phyloP scores from a whole-genome alignment of 306 rosid genomes.

The Purshia tridentata region DNA sequence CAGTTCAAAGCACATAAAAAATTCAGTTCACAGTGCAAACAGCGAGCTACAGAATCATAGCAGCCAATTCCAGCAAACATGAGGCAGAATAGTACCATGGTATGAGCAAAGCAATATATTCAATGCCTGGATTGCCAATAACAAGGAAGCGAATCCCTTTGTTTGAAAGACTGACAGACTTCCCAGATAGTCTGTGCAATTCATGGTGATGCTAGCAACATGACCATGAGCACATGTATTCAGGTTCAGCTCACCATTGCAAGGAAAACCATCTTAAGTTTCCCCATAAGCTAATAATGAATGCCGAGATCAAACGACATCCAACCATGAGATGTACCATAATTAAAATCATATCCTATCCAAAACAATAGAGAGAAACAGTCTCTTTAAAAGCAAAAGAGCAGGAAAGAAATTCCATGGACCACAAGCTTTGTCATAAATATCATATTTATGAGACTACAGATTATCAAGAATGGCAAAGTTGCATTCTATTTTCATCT shows the following conservation, averaged over 20 bases:
- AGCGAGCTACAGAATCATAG: neutral
- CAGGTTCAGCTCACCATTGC: neutral
- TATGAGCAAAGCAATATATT: neutral
- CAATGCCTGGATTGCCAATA: neutral
- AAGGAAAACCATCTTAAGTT: neutral
- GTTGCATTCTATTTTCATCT: no score
- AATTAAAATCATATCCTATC: no score
- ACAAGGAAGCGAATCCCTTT: neutral
- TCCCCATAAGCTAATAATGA: no score
- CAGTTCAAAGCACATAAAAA: neutral
- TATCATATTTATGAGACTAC: no score
- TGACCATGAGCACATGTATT: neutral
- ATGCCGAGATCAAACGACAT: no score
- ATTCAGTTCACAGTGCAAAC: neutral
- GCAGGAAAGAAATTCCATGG: no score
- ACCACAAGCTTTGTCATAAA: no score
- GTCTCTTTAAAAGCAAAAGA: no score
- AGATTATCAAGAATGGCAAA: no score
- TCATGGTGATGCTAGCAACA: neutral
- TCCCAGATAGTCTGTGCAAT: neutral
- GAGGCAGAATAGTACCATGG: neutral
- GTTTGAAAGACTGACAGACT: neutral
- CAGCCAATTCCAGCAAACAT: slow-evolving; percentile 2
- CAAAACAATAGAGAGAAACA: no score
- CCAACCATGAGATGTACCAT: no score